Evolutionary conservation across 1,284 basidiomycete species (phyloP).

Genomic region (Boletus smithii): DNA sequence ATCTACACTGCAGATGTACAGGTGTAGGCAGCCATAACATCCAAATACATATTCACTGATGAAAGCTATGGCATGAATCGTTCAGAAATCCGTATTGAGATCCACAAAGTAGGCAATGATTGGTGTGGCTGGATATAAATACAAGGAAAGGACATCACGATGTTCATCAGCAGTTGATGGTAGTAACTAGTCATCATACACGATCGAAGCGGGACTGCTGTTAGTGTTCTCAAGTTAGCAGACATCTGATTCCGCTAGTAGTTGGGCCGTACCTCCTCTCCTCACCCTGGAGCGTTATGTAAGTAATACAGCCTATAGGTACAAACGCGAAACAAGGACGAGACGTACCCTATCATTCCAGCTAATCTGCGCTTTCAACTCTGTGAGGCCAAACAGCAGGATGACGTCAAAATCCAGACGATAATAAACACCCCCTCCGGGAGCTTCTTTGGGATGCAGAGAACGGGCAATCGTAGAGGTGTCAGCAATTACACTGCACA

Average conservation of each 20-base stretch:
- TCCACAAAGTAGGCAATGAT: too few relatives aligned
- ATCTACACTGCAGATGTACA: too few relatives aligned
- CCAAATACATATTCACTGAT: too few relatives aligned
- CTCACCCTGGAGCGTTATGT: conserved; percentile 21
- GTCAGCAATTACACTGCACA: conserved; percentile 20
- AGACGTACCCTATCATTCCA: conserved; percentile 19
- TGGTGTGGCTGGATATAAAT: too few relatives aligned
- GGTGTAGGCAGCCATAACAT: too few relatives aligned
- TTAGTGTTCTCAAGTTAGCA: conserved; percentile 1
- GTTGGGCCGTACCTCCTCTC: conserved; percentile 27
- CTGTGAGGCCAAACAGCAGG: conserved; percentile 26
- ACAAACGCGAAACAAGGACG: neutral
- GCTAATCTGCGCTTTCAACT: conserved; percentile 26
- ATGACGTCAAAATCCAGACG: conserved; percentile 15
- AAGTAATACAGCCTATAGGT: neutral
- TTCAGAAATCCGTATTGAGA: too few relatives aligned
- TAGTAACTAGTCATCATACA: conserved; percentile 31
- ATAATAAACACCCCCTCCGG: conserved; percentile 14
- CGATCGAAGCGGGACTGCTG: conserved; percentile 38
- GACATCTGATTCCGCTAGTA: neutral
- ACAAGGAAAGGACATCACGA: neutral
- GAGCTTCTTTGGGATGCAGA: neutral
- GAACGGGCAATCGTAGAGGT: conserved; percentile 4
- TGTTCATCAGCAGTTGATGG: too few relatives aligned
- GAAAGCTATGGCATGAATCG: too few relatives aligned